A percentile compares a stretch with the other conserved stretches of the same genome.
These are phyloP conservation scores for Chalciporus chontae DNA, from an alignment of 768 basidiomycete genomes.

Conservation along the genomic window DNA sequence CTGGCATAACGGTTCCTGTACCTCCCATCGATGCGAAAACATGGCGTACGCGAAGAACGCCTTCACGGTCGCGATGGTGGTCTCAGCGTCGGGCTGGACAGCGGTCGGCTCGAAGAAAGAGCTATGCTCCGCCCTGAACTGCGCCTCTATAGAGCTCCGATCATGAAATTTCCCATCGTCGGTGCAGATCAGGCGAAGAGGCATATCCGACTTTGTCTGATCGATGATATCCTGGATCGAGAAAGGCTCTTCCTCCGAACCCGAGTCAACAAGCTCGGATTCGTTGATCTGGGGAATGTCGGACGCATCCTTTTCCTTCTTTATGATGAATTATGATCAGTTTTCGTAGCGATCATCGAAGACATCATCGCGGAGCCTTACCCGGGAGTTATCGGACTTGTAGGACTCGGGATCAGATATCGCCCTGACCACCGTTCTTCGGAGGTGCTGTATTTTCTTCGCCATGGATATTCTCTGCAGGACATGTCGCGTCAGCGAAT, in stretches of 20 bases:
- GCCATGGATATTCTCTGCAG: slow-evolving; percentile 4
- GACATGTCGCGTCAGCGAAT: too few relatives aligned
- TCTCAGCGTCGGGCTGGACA: background rate
- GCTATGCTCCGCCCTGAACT: slow-evolving; percentile 13
- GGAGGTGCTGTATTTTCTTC: slow-evolving; percentile 3
- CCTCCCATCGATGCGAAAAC: slow-evolving; percentile 26
- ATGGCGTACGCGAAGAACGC: slow-evolving; percentile 20
- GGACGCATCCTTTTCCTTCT: too few relatives aligned
- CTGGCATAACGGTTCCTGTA: slow-evolving; percentile 12
- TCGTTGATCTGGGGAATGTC: background rate
- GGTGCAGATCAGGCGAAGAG: slow-evolving; percentile 23
- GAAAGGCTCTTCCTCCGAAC: background rate
- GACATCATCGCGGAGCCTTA: background rate
- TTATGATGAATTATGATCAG: too few relatives aligned
- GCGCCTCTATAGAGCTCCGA: slow-evolving; percentile 13
- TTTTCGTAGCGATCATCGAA: background rate
- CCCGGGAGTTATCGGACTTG: slow-evolving; percentile 2
- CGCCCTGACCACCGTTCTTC: slow-evolving; percentile 21
- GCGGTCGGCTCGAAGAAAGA: slow-evolving; percentile 10
- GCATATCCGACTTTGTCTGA: slow-evolving; percentile 18
- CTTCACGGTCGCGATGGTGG: slow-evolving; percentile 7
- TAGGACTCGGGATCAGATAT: slow-evolving; percentile 14
- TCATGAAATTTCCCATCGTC: slow-evolving; percentile 23
- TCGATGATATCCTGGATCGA: slow-evolving; percentile 13
- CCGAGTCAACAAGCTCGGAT: background rate